phyloP scores from a whole-genome alignment of 2,329 filamentous ascomycete species.

The Claviceps purpurea region DNA sequence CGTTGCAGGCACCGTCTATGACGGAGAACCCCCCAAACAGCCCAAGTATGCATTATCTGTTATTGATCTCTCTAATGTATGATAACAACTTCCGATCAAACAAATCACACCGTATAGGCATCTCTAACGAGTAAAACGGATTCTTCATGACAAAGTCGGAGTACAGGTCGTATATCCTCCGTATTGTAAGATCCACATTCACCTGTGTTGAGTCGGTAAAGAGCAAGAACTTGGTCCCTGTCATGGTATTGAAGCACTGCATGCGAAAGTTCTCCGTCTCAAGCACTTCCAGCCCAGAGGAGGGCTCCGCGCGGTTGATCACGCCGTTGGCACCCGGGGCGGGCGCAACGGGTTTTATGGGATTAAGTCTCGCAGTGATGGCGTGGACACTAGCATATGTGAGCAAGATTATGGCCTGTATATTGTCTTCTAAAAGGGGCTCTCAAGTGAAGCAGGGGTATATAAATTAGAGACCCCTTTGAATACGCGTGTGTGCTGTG shows the following conservation, averaged over 20 bases:
- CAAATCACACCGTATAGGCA: constrained; percentile 89
- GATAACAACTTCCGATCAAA: constrained; percentile 79
- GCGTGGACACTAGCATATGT: constrained; percentile 44
- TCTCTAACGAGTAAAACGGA: constrained; percentile 94
- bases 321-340: constrained; percentile 23
- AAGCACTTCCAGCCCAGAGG: constrained; percentile 78
- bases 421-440: not conserved
- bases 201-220: constrained; percentile 84
- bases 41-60: constrained; percentile 23
- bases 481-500: not conserved
- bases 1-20: not conserved
- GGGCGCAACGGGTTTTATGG: constrained; percentile 29
- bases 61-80: constrained; percentile 64
- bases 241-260: constrained; percentile 91
- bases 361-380: constrained; percentile 51
- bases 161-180: constrained; percentile 86
- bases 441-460: not conserved
- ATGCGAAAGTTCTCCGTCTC: constrained; percentile 90
- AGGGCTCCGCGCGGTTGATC: constrained; percentile 42
- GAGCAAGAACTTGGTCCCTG: constrained; percentile 87
- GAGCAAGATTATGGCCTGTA: constrained; percentile 2
- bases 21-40: not conserved
- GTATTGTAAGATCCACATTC: constrained; percentile 73
- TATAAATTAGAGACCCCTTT: no score
- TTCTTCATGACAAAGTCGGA: constrained; percentile 99